Evolutionary conservation across 2,329 filamentous ascomycete species (phyloP), one percentile per base, ranked within the genome.

Genomic region (Aspergillus cejpii): DNA sequence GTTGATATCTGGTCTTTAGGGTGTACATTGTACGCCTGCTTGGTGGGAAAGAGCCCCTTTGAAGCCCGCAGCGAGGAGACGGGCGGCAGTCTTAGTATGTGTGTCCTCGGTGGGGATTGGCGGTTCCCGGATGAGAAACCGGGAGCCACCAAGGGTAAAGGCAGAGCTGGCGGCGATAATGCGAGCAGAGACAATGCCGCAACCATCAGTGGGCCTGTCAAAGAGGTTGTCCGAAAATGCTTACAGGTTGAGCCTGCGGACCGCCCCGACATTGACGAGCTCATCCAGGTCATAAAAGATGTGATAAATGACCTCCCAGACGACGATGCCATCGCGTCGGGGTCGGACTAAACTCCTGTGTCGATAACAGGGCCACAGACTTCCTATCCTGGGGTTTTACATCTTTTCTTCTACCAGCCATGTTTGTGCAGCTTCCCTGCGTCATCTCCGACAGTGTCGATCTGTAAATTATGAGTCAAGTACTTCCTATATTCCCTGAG

Each of bases 1-100:
- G 88, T 95, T 31, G 92, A 98, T 67, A 94, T 98, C 54, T 98
- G 92, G 92, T 94, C 87, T 12, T 73, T 98, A 17, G 92, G 92
- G 41, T 97, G 92, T 74, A 97, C 92, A n/a, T 75, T 98, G 36
- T 98, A 94, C 69, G 92, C 92, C 28, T 97, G 92, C 61, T 77
- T 98, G 7, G 88, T 97, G 21, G 92, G 92, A 53, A 97, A 98
- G 69, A 94, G 87, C 11, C 92, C 92, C 2, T 98, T 98, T 59
- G 92, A 98, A 73, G 87, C 90, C 64, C 84, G 92, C 49, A 91
- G 84, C 54, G 92, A 98, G 66, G 91, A 98, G 73, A 97, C 92
- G 0, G 92, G 92, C 53, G 92, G 92, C 36, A 92, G 85, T 53
- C 72, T 98, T 52, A 94, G 86, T 56, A 85, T 97, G 55, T 97